A percentile compares a stretch with the other conserved stretches of the same genome.
Conservation (phyloP, 176 grass and related monocot species). For the Luzula sylvatica region DNA sequence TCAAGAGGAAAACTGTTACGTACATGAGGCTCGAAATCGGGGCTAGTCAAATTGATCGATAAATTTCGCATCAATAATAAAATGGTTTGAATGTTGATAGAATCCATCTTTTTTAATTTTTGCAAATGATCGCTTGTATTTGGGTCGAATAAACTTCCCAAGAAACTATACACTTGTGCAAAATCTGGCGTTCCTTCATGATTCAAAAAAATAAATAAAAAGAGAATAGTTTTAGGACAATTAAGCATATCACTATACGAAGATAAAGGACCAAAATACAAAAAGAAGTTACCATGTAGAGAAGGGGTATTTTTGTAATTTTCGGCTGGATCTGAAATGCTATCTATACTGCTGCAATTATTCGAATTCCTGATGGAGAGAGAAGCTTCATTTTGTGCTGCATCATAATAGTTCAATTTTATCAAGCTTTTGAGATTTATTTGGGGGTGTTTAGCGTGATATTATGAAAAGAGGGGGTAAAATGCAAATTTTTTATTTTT, state of each 20-base stretch:
- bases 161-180: constrained; percentile 65
- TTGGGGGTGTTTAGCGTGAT: no score
- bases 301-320: constrained; percentile 38
- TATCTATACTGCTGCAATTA: constrained; percentile 31
- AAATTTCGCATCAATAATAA: constrained; percentile 78
- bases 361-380: not conserved
- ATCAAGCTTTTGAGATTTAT: constrained; percentile 47
- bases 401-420: not conserved
- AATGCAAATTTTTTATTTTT: not conserved
- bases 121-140: constrained; percentile 57
- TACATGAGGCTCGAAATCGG: constrained; percentile 82
- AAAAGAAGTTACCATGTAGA: constrained; percentile 38
- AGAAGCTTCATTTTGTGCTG: constrained; percentile 16
- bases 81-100: constrained; percentile 84
- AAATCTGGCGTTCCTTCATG: constrained; percentile 61
- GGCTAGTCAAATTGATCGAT: constrained; percentile 58
- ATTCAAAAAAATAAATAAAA: constrained; percentile 1
- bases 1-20: constrained; percentile 7
- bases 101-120: constrained; percentile 73
- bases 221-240: not conserved
- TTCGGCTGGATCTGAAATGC: constrained; percentile 45
- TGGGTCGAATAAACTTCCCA: constrained; percentile 86
- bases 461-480: not conserved
- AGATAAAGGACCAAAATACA: not conserved
- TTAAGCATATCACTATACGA: constrained; percentile 1